phyloP scores from a whole-genome alignment of 345 rosid species.

The Rhodomyrtus tomentosa region DNA sequence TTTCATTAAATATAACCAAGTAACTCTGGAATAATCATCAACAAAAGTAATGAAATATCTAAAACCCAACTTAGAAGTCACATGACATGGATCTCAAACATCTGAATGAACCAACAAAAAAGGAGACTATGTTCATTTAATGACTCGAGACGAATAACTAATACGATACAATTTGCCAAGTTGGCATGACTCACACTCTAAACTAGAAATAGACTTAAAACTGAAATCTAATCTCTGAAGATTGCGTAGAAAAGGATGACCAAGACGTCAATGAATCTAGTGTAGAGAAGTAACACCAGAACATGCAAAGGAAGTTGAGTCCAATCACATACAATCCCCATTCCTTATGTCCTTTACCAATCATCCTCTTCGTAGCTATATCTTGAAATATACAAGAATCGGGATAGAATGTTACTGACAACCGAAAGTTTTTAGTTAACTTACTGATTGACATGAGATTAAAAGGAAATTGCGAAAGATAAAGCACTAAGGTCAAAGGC shows the following conservation, averaged over 20 bases:
- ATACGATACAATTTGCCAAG: background rate
- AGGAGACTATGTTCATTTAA: no score
- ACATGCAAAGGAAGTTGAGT: background rate
- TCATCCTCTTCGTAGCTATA: background rate
- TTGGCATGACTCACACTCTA: background rate
- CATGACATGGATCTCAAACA: no score
- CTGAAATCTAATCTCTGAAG: background rate
- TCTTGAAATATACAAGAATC: background rate
- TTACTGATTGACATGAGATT: background rate
- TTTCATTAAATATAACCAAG: no score
- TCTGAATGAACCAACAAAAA: no score
- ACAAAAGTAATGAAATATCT: no score
- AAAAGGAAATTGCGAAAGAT: background rate
- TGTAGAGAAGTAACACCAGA: background rate
- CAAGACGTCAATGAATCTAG: background rate
- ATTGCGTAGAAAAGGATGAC: background rate
- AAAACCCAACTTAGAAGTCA: no score
- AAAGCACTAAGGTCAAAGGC: background rate
- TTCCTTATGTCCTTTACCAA: background rate
- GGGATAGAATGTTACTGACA: background rate
- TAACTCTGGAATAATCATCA: no score
- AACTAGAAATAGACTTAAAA: background rate
- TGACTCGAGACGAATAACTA: background rate
- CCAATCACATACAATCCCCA: background rate
- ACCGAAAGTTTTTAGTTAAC: background rate